Base-by-base conservation (phyloP, 2,329 filamentous ascomycete species). In the Aspergillus neotritici region DNA sequence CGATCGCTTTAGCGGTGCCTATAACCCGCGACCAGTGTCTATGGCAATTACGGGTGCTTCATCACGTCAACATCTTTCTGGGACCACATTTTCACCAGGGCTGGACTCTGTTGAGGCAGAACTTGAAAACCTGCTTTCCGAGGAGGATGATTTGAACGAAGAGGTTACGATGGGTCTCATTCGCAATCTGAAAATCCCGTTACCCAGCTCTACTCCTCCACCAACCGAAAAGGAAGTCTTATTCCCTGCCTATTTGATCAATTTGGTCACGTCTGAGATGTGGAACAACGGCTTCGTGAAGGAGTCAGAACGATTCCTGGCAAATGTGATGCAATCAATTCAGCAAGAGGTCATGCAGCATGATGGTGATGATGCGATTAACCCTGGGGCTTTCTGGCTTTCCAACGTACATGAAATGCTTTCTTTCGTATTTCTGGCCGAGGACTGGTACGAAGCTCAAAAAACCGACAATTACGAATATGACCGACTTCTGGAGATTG, bases 261-360 rank as follows among this genome's bases (percentile, higher is more conserved):
- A 98, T 69, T 78, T 98, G 48, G 93, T 98, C 51, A 98, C 93
- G 10, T 97, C 90, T 12, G 93, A 98, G 73, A 98, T 98, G 93
- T 98, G 93, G 93, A 98, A 98, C 75, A 98, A 98, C 60, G 93
- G 93, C 36, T 98, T 96, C 63, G 93, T 98, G 58, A 98, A 98
- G 75, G 93, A 98, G 70, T 97, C 93, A 4, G 93, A 98, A 71
- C 86, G 91, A 43, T 98, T 98, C 79, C 77, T 98, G 50, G 93
- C 93, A 62, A 98, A 97, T 60, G 93, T 98, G 52, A 98, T 98
- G 93, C 93, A 97, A 70, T 95, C 90, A 6, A 97, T 98, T 61
- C 93, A 98, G 67, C 90, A 97, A 66, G 93, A 98, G 66, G 93
- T 98, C 44, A 97, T 98, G 93, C 87, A 95, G 63, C 89, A 98